Evolutionary conservation across 2,329 filamentous ascomycete genomes (phyloP).

Genomic region (Talaromyces sp.): DNA sequence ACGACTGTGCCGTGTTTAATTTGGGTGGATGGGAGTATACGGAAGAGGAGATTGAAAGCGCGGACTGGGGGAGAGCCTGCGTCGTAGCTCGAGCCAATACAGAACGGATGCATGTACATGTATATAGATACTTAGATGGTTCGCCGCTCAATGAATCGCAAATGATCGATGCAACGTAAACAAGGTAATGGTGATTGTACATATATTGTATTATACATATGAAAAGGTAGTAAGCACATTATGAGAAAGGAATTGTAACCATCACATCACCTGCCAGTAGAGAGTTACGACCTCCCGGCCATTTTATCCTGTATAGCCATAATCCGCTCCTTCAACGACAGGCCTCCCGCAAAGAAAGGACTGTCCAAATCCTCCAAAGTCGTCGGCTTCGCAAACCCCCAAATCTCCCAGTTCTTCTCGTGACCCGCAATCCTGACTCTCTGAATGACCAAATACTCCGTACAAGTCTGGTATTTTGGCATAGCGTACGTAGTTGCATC

Average conservation of each 20-base stretch:
- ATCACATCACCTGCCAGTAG: neutral
- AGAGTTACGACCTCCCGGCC: slow-evolving; percentile 1
- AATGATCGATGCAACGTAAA: neutral
- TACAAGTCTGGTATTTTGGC: slow-evolving; percentile 40
- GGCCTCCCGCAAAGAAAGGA: slow-evolving; percentile 34
- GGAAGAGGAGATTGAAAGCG: slow-evolving; percentile 10
- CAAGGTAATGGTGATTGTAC: neutral
- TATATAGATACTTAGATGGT: neutral
- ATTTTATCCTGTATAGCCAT: slow-evolving; percentile 14
- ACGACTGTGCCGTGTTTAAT: slow-evolving; percentile 26
- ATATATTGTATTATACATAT: neutral
- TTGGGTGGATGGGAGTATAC: slow-evolving; percentile 18
- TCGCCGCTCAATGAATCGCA: neutral
- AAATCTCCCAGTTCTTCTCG: slow-evolving; percentile 47
- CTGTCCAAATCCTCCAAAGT: slow-evolving; percentile 37
- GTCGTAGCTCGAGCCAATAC: neutral
- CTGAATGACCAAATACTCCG: slow-evolving; percentile 52
- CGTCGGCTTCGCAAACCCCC: slow-evolving; percentile 47
- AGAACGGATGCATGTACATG: neutral
- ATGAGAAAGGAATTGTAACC: neutral
- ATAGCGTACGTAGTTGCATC: slow-evolving; percentile 11
- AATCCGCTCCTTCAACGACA: slow-evolving; percentile 36
- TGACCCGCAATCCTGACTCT: slow-evolving; percentile 41
- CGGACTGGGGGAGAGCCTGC: neutral
- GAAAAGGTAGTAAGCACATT: neutral